Conservation (phyloP, 148 eudicot genomes). For the Cornus florida region DNA sequence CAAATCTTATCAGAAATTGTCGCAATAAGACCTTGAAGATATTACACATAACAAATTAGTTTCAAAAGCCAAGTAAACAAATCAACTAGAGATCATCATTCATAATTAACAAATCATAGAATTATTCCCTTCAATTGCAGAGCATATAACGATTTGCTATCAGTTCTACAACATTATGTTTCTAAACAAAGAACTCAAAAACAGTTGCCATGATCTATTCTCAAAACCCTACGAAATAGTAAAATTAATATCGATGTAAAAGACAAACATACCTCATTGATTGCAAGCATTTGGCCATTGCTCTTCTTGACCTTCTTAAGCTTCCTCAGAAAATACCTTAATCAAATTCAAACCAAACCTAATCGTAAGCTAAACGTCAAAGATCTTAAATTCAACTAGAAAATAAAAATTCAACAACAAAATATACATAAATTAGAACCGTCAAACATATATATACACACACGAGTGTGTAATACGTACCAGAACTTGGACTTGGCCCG, state of each 20-base stretch:
- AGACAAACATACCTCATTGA: constrained; percentile 63
- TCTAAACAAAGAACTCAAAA: neutral
- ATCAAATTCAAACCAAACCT: constrained; percentile 4
- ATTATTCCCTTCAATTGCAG: neutral
- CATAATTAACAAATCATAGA: neutral
- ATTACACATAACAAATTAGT: neutral
- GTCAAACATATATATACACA: constrained; percentile 7
- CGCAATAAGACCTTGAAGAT: neutral
- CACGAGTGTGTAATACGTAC: constrained; percentile 27
- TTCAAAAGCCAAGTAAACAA: neutral
- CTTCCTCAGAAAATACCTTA: constrained; percentile 94
- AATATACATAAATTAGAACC: no score
- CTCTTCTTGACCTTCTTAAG: constrained; percentile 95
- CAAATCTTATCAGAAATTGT: neutral
- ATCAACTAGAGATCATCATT: neutral
- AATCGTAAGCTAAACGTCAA: no score
- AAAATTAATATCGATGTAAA: neutral
- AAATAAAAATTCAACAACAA: no score
- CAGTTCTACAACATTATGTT: no score
- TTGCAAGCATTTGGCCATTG: constrained; percentile 84
- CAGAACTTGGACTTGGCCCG: constrained; percentile 94
- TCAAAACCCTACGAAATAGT: neutral
- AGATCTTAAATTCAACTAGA: no score
- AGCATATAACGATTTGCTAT: neutral
- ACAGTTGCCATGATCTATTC: neutral